phyloP scores from a whole-genome alignment of 1,284 basidiomycete species.

The Papiliotrema laurentii region DNA sequence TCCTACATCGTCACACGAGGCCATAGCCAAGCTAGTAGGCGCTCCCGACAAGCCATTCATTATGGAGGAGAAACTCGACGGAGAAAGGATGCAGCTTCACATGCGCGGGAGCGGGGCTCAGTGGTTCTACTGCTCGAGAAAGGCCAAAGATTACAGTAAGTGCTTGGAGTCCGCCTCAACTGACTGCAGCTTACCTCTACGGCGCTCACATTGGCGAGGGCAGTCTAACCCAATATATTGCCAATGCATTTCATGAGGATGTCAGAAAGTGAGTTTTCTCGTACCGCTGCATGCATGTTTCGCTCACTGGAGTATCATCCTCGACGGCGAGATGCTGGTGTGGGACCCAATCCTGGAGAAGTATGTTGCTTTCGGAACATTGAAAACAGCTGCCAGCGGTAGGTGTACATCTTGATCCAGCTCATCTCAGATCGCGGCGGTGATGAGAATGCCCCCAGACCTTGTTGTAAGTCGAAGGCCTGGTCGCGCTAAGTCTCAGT shows the following conservation, averaged over 20 bases:
- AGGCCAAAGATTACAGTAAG: constrained; percentile 84
- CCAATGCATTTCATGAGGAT: constrained; percentile 64
- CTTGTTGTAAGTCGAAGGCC: constrained; percentile 65
- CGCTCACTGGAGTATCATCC: constrained; percentile 62
- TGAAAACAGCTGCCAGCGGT: constrained; percentile 86
- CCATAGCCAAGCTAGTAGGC: constrained; percentile 76
- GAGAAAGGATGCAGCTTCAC: constrained; percentile 90
- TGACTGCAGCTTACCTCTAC: constrained; percentile 61
- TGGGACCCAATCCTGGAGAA: constrained; percentile 85
- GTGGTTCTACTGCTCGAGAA: constrained; percentile 88
- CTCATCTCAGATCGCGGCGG: constrained; percentile 59
- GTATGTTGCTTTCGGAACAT: constrained; percentile 80
- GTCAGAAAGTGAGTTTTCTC: constrained; percentile 67
- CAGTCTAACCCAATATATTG: constrained; percentile 79
- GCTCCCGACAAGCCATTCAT: constrained; percentile 62
- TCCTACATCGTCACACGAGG: constrained; percentile 64
- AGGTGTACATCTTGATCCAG: constrained; percentile 15
- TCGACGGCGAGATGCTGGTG: constrained; percentile 95
- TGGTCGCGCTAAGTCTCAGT: constrained; percentile 52
- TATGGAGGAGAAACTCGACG: constrained; percentile 94
- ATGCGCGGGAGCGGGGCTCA: constrained; percentile 67
- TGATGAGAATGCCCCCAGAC: constrained; percentile 67
- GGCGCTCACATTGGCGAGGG: constrained; percentile 73
- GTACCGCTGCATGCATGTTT: neutral
- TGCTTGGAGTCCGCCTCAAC: neutral